phyloP scores from a whole-genome alignment of 139 green algal species.

The Tetratostichococcus sp. region DNA sequence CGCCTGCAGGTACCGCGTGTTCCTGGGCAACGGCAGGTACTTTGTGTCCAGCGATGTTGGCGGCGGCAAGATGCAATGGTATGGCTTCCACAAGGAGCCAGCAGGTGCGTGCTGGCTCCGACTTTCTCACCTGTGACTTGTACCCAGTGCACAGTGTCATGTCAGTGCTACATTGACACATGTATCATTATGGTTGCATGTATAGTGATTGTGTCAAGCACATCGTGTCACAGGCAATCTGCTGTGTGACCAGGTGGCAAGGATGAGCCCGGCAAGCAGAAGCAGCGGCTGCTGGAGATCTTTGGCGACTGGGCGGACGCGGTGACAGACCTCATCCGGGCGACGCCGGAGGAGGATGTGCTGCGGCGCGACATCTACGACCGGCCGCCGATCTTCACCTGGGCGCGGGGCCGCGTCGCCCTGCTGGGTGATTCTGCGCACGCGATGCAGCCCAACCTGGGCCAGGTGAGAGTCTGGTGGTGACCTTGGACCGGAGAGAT shows the following conservation, averaged over 20 bases:
- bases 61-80: constrained; percentile 96
- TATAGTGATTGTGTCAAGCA: too few relatives aligned
- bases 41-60: constrained; percentile 98
- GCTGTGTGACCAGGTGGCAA: too few relatives aligned
- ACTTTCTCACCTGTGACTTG: background rate
- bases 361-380: constrained; percentile 95
- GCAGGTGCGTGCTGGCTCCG: constrained; percentile 37
- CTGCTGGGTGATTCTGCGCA: constrained; percentile 94
- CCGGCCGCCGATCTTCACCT: constrained; percentile 55
- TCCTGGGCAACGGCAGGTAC: constrained; percentile 94
- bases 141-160: background rate
- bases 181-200: too few relatives aligned
- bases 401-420: constrained; percentile 77
- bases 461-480: constrained; percentile 27
- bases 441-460: constrained; percentile 98
- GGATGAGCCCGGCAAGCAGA: constrained; percentile 52
- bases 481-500: too few relatives aligned
- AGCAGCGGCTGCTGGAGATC: constrained; percentile 79
- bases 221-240: too few relatives aligned
- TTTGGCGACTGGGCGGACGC: constrained; percentile 86
- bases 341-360: constrained; percentile 89
- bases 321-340: constrained; percentile 73
- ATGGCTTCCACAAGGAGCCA: constrained; percentile 93
- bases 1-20: constrained; percentile 80
- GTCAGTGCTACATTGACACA: background rate